Evolutionary conservation across 306 rosid species (phyloP), one percentile per base, ranked within the genome.

Genomic region (Malus fusca): DNA sequence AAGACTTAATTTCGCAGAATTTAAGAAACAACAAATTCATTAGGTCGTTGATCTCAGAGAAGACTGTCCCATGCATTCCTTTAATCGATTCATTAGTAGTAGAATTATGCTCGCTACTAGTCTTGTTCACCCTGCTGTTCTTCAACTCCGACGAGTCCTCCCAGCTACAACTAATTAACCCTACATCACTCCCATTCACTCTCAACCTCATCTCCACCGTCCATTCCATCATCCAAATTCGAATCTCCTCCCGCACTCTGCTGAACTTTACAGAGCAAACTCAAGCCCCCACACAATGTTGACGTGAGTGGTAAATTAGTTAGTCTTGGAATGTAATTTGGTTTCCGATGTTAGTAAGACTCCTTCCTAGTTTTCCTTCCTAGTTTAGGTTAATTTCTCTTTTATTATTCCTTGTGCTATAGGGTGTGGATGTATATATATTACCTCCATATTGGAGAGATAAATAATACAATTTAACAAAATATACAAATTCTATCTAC

Each of bases 251-350:
- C 73, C 23, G 67, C 79, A 12, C 69, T 77, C 33, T 37, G 71
- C 60, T 82, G 76, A 17, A 77, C 31, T 35, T 19, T 82, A 66
- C 79, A 82, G 23, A 7, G 76, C 85, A 15, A 72, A 73, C 79
- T 82, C 82, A 30, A 82, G 71, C 8, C 44, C 68, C 67, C 68
- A 33, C 37, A 77, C 67, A 1, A 35, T 35, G 9, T 35, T 35
- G 40, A 35, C 40, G 40, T 35, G 40, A 35, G 40, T 35, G 9
- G 8, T 35, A 35, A 35, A 35, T 35, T 35, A 35, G 40, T 35
- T 35, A 35, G 40, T 35, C 40, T 35, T 35, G 40, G 40, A 35
- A 35, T 35, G 40, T 35, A 35, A 35, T 35, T 35, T 35, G 40
- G 40, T 35, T 35, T 35, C 2, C 9, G 0, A 35, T 35, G 9